Percentiles rank a stretch among this genome's conserved stretches.
Evolutionary conservation across 2,329 filamentous ascomycete species (phyloP).

Genomic region (Claviceps cyperi): DNA sequence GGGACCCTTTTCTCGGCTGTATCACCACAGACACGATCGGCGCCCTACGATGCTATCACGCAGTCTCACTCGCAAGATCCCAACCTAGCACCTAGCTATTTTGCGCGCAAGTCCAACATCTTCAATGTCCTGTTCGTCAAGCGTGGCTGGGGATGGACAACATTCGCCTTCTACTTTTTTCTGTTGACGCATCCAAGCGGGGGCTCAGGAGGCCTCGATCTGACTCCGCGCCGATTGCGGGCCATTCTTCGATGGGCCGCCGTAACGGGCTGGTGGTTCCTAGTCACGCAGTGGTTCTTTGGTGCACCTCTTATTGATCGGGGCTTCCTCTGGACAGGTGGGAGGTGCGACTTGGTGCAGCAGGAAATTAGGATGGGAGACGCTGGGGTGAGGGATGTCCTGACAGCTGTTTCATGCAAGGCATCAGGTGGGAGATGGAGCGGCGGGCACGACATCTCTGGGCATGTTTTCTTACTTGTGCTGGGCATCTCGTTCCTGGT

Average conservation of each 20-base stretch:
- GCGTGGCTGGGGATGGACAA: slow-evolving; percentile 86
- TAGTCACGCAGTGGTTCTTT: slow-evolving; percentile 95
- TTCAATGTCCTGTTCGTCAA: slow-evolving; percentile 94
- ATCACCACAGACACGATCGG: slow-evolving; percentile 53
- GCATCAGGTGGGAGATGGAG: slow-evolving; percentile 69
- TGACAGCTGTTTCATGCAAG: slow-evolving; percentile 72
- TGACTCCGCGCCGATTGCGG: slow-evolving; percentile 28
- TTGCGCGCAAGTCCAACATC: slow-evolving; percentile 83
- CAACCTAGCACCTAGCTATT: slow-evolving; percentile 61
- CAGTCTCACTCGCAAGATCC: slow-evolving; percentile 48
- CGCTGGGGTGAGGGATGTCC: slow-evolving; percentile 32
- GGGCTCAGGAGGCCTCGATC: slow-evolving; percentile 13
- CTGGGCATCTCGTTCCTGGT: slow-evolving; percentile 68
- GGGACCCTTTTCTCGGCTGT: slow-evolving; percentile 70
- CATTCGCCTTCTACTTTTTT: slow-evolving; percentile 57
- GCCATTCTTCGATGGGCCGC: slow-evolving; percentile 54
- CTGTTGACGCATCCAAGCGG: slow-evolving; percentile 50
- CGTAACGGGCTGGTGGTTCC: slow-evolving; percentile 66
- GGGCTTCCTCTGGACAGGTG: slow-evolving; percentile 76
- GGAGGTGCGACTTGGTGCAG: slow-evolving; percentile 54
- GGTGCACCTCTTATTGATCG: slow-evolving; percentile 82
- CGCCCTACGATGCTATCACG: slow-evolving; percentile 44
- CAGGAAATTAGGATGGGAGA: slow-evolving; percentile 32
- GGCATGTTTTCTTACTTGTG: slow-evolving; percentile 86
- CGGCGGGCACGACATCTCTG: slow-evolving; percentile 93